Percentiles rank a stretch among this genome's conserved stretches.
phyloP scores from a whole-genome alignment of 2,329 filamentous ascomycete genomes.

The Stemphylium lycopersici region DNA sequence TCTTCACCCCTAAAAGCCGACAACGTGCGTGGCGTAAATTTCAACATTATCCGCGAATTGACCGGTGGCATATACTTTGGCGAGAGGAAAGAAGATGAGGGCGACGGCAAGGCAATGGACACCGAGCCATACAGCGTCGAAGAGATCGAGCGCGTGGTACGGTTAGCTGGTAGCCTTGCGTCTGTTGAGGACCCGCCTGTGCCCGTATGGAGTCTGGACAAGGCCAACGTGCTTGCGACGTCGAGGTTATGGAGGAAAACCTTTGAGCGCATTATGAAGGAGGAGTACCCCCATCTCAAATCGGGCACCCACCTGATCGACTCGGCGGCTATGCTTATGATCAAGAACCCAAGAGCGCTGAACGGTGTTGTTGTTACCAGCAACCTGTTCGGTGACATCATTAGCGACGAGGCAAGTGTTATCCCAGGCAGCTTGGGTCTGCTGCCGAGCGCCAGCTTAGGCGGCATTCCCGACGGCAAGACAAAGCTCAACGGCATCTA shows the following conservation, averaged over 20 bases:
- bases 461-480: constrained; percentile 84
- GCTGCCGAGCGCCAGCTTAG: constrained; percentile 84
- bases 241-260: constrained; percentile 88
- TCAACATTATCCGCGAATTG: constrained; percentile 90
- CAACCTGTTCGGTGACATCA: constrained; percentile 96
- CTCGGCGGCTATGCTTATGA: constrained; percentile 95
- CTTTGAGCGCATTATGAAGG: constrained; percentile 80
- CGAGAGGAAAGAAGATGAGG: constrained; percentile 80
- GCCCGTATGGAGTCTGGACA: constrained; percentile 87
- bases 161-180: constrained; percentile 81
- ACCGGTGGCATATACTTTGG: constrained; percentile 97
- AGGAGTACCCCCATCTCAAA: constrained; percentile 87
- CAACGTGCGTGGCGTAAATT: constrained; percentile 85
- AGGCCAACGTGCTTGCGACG: constrained; percentile 95
- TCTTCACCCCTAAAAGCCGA: constrained; percentile 85
- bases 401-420: constrained; percentile 91
- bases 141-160: constrained; percentile 87
- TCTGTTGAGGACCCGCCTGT: constrained; percentile 75
- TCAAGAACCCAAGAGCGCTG: constrained; percentile 86
- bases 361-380: constrained; percentile 92
- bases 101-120: constrained; percentile 77
- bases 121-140: constrained; percentile 82
- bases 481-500: constrained; percentile 90
- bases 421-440: constrained; percentile 91
- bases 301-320: constrained; percentile 92